Percentiles rank a stretch among this genome's conserved stretches.
phyloP scores from a whole-genome alignment of 2,329 filamentous ascomycete species.

The Botrytis aclada region DNA sequence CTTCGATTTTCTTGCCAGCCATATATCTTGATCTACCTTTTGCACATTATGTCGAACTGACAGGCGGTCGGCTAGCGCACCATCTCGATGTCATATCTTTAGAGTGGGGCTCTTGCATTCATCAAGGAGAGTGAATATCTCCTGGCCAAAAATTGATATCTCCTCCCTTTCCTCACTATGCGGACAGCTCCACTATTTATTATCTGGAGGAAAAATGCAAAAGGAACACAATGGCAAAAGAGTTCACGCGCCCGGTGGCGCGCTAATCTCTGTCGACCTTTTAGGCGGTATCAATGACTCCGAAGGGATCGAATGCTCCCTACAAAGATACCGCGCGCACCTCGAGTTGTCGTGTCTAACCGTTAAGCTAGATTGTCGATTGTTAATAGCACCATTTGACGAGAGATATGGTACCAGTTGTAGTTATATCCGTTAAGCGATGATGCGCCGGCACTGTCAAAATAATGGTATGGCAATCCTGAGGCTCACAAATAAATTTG shows the following conservation, averaged over 20 bases:
- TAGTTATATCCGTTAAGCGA: neutral
- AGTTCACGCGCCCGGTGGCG: neutral
- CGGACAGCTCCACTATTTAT: neutral
- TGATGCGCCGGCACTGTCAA: neutral
- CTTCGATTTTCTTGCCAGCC: neutral
- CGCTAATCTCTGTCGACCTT: neutral
- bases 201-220: neutral
- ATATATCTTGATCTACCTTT: neutral
- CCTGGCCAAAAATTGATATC: neutral
- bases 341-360: neutral
- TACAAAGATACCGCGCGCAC: conserved; percentile 1
- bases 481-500: neutral
- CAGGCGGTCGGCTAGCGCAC: neutral
- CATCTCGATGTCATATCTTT: neutral
- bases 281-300: neutral
- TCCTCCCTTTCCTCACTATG: neutral
- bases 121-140: neutral
- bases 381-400: conserved; percentile 9
- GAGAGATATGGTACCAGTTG: neutral
- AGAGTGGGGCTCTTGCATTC: neutral
- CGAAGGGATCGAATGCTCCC: conserved; percentile 9
- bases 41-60: neutral
- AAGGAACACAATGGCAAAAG: neutral
- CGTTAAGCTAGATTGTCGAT: neutral
- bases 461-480: neutral